A percentile compares a stretch with the other conserved stretches of the same genome.
phyloP scores from a whole-genome alignment of 2,329 filamentous ascomycete genomes.

The Cordyceps javanica region DNA sequence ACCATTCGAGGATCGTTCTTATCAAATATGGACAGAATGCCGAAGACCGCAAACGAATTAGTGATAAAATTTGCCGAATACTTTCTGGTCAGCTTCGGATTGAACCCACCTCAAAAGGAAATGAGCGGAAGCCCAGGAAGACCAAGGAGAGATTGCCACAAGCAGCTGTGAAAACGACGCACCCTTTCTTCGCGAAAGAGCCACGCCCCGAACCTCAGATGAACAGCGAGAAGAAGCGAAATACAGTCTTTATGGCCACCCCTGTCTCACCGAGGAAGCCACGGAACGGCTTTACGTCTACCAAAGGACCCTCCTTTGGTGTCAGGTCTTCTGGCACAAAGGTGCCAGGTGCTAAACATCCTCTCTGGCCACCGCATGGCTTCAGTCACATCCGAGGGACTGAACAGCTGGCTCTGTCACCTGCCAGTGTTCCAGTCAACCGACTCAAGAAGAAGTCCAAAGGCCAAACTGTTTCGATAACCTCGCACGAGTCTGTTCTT shows the following conservation, averaged over 20 bases:
- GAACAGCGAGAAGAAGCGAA: slow-evolving; percentile 25
- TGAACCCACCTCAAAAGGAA: slow-evolving; percentile 14
- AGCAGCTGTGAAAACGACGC: slow-evolving; percentile 26
- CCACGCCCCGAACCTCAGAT: slow-evolving; percentile 22
- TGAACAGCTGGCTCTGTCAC: neutral
- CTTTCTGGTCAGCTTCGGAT: slow-evolving; percentile 32
- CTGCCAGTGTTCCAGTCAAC: neutral
- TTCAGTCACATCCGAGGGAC: slow-evolving; percentile 57
- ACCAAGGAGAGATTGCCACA: slow-evolving; percentile 21
- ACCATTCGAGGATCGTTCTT: slow-evolving; percentile 39
- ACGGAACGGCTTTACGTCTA: slow-evolving; percentile 24
- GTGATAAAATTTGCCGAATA: slow-evolving; percentile 58
- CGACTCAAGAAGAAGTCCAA: slow-evolving; percentile 40
- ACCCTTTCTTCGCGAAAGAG: slow-evolving; percentile 37
- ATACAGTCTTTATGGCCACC: slow-evolving; percentile 45
- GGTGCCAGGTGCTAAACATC: slow-evolving; percentile 58
- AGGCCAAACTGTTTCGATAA: slow-evolving; percentile 36
- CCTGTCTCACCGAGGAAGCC: slow-evolving; percentile 44
- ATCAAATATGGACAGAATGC: slow-evolving; percentile 54
- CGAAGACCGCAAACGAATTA: slow-evolving; percentile 41
- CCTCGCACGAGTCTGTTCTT: slow-evolving; percentile 38
- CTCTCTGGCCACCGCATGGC: slow-evolving; percentile 65
- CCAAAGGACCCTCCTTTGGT: slow-evolving; percentile 37
- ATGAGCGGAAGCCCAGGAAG: slow-evolving; percentile 22
- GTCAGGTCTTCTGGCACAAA: slow-evolving; percentile 43